phyloP scores from a whole-genome alignment of 2,329 filamentous ascomycete genomes.

The Aspergillus sp. region DNA sequence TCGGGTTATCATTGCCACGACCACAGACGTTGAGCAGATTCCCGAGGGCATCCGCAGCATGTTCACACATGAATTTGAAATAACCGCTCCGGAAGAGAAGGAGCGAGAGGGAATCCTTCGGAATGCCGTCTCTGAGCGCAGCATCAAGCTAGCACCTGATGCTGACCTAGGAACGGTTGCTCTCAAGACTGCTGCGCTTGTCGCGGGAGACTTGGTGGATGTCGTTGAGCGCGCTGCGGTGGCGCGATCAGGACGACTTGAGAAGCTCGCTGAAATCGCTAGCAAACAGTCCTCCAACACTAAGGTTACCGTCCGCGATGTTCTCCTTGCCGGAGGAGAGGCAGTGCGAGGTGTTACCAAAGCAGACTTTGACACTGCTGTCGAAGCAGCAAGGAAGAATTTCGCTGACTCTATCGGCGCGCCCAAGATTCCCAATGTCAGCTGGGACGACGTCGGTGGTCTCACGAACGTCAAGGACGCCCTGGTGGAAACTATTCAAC shows the following conservation, averaged over 20 bases:
- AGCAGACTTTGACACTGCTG: conserved; percentile 84
- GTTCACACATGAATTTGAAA: conserved; percentile 94
- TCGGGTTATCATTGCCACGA: conserved; percentile 86
- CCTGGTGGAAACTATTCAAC: conserved; percentile 93
- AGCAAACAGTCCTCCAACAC: conserved; percentile 28
- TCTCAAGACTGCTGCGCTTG: conserved; percentile 91
- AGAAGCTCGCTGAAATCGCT: conserved; percentile 60
- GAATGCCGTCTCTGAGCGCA: conserved; percentile 72
- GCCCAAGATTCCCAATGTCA: conserved; percentile 95
- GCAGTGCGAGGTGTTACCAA: conserved; percentile 76
- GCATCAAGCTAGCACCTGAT: conserved; percentile 74
- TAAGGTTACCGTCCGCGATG: conserved; percentile 69
- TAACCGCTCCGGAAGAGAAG: conserved; percentile 86
- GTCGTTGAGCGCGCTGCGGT: conserved; percentile 87
- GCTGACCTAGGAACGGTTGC: conserved; percentile 84
- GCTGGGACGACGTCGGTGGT: conserved; percentile 94
- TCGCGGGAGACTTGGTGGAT: conserved; percentile 90
- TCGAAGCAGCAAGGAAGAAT: conserved; percentile 94
- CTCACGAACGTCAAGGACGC: conserved; percentile 93
- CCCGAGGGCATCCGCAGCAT: conserved; percentile 85
- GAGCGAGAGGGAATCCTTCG: conserved; percentile 86
- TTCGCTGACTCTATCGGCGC: conserved; percentile 97
- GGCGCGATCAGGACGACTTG: conserved; percentile 72
- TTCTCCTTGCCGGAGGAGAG: conserved; percentile 84
- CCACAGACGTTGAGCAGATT: conserved; percentile 91